These are phyloP conservation scores for Fusarium succisae DNA, from an alignment of 2,329 filamentous ascomycete genomes.

Conservation along the genomic window DNA sequence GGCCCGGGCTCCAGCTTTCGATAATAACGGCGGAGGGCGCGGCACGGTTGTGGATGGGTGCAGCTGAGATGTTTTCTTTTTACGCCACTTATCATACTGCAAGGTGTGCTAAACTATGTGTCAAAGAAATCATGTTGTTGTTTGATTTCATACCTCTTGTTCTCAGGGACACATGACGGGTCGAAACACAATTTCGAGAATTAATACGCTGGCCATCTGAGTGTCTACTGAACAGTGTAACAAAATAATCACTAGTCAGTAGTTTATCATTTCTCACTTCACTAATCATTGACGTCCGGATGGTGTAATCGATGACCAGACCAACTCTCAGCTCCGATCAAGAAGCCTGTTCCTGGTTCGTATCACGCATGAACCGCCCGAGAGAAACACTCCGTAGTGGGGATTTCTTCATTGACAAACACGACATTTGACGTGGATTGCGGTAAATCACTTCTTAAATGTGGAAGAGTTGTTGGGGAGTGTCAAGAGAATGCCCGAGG, in stretches of 20 bases:
- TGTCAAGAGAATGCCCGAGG: slow-evolving; percentile 3
- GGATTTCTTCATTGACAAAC: not conserved
- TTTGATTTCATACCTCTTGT: not conserved
- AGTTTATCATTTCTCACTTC: not conserved
- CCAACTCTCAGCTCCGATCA: not conserved
- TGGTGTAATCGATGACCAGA: not conserved
- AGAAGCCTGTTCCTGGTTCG: slow-evolving; percentile 6
- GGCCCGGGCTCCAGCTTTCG: slow-evolving; percentile 32
- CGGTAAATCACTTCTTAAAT: slow-evolving; percentile 4
- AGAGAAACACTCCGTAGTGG: not conserved
- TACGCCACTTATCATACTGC: no score
- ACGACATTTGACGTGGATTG: not conserved
- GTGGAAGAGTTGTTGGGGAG: not conserved
- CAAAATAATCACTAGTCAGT: not conserved
- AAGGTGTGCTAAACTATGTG: not conserved
- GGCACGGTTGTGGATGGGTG: not conserved
- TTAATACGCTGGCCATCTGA: not conserved
- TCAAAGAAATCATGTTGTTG: not conserved
- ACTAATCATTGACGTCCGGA: not conserved
- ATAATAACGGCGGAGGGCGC: slow-evolving; percentile 10
- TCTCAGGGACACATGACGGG: not conserved
- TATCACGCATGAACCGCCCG: slow-evolving; percentile 4
- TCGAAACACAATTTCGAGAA: not conserved
- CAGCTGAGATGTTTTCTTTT: not conserved
- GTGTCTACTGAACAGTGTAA: not conserved